These are phyloP conservation scores for Peronosclerospora sorghi DNA, from an alignment of 352 stramenopile genomes.

Conservation along the genomic window DNA sequence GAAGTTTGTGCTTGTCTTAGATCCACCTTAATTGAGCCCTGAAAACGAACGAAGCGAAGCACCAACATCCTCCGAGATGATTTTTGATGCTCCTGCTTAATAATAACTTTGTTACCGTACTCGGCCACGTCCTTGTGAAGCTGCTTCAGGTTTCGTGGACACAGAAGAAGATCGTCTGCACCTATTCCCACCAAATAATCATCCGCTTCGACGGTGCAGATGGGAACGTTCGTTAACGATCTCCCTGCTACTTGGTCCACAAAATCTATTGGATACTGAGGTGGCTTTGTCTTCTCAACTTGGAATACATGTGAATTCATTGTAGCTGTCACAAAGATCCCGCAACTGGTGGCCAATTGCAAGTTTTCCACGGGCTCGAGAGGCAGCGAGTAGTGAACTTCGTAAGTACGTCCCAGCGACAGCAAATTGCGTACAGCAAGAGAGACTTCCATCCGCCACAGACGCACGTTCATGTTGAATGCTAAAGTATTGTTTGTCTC, in stretches of 20 bases:
- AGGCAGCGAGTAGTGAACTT: slow-evolving; percentile 40
- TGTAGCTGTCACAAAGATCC: slow-evolving; percentile 34
- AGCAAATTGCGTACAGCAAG: slow-evolving; percentile 39
- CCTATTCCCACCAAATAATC: slow-evolving; percentile 87
- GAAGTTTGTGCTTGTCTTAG: slow-evolving; percentile 25
- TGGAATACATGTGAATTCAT: slow-evolving; percentile 42
- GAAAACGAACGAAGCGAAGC: slow-evolving; percentile 53
- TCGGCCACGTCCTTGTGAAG: slow-evolving; percentile 29
- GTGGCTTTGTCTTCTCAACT: slow-evolving; percentile 18
- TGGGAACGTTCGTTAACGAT: slow-evolving; percentile 18
- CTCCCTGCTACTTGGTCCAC: slow-evolving; percentile 20
- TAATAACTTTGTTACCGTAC: slow-evolving; percentile 4
- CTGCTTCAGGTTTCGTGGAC: slow-evolving; percentile 28
- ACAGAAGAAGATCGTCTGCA: slow-evolving; percentile 41
- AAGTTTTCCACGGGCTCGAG: slow-evolving; percentile 2
- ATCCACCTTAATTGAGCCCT: slow-evolving; percentile 26
- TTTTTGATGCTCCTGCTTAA: slow-evolving; percentile 19
- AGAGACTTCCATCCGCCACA: slow-evolving; percentile 41
- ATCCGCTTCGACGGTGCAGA: slow-evolving; percentile 85
- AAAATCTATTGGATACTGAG: slow-evolving; percentile 25
- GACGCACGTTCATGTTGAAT: slow-evolving; percentile 30
- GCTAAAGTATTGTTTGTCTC: slow-evolving; percentile 5
- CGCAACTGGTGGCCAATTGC: slow-evolving; percentile 21
- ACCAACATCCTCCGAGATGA: slow-evolving; percentile 16
- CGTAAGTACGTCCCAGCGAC: slow-evolving; percentile 40